phyloP scores from a whole-genome alignment of 2,329 filamentous ascomycete genomes.

The Trichoderma breve region DNA sequence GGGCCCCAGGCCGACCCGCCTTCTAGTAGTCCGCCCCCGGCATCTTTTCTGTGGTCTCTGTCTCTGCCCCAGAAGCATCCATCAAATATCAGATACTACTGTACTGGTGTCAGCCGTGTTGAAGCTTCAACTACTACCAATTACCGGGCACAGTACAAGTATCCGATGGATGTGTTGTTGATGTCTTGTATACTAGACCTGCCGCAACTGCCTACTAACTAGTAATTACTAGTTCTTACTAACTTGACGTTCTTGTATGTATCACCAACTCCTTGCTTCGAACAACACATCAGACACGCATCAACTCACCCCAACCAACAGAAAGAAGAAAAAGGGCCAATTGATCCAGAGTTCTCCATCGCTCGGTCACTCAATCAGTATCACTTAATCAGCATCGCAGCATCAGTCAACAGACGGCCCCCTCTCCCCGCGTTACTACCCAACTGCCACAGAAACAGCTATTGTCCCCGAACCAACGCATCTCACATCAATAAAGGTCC shows the following conservation, averaged over 20 bases:
- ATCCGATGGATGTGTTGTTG: background rate
- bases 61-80: background rate
- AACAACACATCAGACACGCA: conserved; percentile 7
- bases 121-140: background rate
- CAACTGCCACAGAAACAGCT: background rate
- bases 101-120: background rate
- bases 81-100: background rate
- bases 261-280: background rate
- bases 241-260: background rate
- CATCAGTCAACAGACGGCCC: conserved; percentile 4
- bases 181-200: background rate
- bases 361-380: background rate
- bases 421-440: background rate
- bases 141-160: background rate
- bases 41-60: background rate
- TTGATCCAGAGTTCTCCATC: background rate
- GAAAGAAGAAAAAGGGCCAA: background rate
- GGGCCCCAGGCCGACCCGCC: background rate
- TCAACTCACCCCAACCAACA: background rate
- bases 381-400: background rate
- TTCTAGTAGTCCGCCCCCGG: background rate
- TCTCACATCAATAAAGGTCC: background rate
- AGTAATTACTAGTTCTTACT: background rate
- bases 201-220: background rate
- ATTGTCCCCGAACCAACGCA: background rate